Evolutionary conservation across 495 filamentous ascomycete genomes (phyloP).

Genomic region (Daldinia decipiens): DNA sequence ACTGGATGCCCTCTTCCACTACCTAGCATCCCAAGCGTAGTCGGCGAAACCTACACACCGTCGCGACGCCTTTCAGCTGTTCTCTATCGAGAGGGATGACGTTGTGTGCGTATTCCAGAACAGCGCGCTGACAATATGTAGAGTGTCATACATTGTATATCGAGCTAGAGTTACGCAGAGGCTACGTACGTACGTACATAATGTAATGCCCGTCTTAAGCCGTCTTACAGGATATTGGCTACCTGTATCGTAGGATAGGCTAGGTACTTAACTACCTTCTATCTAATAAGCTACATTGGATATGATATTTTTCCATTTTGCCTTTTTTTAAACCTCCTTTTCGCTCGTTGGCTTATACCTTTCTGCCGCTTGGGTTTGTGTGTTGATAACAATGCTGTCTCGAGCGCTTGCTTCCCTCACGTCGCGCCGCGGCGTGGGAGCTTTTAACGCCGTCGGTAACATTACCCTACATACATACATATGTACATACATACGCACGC

Average conservation of each 20-base stretch:
- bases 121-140: conserved; percentile 7
- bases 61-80: background rate
- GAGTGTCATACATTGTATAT: conserved; percentile 5
- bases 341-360: background rate
- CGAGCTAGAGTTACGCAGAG: conserved; percentile 13
- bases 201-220: conserved; percentile 8
- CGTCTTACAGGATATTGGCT: conserved; percentile 20
- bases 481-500: background rate
- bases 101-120: conserved; percentile 11
- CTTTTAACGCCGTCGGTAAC: background rate
- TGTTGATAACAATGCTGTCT: background rate
- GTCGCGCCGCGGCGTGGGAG: conserved; percentile 8
- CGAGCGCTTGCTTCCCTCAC: conserved; percentile 26
- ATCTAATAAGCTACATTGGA: conserved; percentile 4
- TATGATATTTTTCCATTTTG: conserved; percentile 15
- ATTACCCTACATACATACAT: conserved; percentile 4
- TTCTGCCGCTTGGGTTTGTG: conserved; percentile 1
- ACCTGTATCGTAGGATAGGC: background rate
- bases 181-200: background rate
- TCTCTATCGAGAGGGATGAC: conserved; percentile 18
- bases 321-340: conserved; percentile 2
- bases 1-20: conserved; percentile 13
- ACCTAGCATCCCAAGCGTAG: conserved; percentile 12
- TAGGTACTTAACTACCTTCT: conserved; percentile 4
- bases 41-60: conserved; percentile 6